These are phyloP conservation scores for Candida krabiensis DNA, from an alignment of 805 yeast genomes.

Conservation along the genomic window DNA sequence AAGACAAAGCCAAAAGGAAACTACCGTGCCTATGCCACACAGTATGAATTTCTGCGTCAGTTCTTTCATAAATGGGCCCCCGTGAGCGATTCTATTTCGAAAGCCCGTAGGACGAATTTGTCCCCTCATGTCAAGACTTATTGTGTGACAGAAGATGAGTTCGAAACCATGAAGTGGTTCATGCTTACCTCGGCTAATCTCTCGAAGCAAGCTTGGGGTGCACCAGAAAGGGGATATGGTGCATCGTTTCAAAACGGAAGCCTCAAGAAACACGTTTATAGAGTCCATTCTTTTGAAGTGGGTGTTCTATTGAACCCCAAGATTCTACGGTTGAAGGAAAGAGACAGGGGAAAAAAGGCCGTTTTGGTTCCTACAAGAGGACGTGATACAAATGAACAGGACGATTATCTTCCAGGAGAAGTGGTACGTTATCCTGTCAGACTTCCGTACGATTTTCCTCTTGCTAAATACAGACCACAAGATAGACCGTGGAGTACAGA, in stretches of 20 bases:
- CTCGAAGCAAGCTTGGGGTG: constrained; percentile 83
- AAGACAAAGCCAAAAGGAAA: constrained; percentile 13
- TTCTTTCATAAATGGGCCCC: constrained; percentile 48
- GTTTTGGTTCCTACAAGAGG: constrained; percentile 45
- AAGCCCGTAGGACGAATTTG: constrained; percentile 27
- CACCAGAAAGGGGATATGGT: constrained; percentile 28
- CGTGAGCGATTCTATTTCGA: constrained; percentile 26
- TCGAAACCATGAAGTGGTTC: constrained; percentile 61
- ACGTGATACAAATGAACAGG: constrained; percentile 28
- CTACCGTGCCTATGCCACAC: constrained; percentile 30
- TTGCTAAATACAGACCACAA: constrained; percentile 34
- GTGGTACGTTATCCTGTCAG: constrained; percentile 37
- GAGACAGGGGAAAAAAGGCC: constrained; percentile 7
- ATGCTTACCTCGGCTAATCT: constrained; percentile 73
- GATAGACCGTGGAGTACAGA: constrained; percentile 55
- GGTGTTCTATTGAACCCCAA: constrained; percentile 49
- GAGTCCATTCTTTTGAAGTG: constrained; percentile 48
- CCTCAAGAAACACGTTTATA: constrained; percentile 27
- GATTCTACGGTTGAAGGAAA: constrained; percentile 15
- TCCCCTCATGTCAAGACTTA: constrained; percentile 67
- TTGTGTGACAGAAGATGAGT: constrained; percentile 51
- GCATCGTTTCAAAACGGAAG: constrained; percentile 9
- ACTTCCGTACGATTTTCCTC: constrained; percentile 57
- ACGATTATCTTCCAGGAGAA: not conserved
- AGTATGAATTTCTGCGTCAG: constrained; percentile 41